Conservation (phyloP, 208 protist genomes). For the Leishmania tarentolae region DNA sequence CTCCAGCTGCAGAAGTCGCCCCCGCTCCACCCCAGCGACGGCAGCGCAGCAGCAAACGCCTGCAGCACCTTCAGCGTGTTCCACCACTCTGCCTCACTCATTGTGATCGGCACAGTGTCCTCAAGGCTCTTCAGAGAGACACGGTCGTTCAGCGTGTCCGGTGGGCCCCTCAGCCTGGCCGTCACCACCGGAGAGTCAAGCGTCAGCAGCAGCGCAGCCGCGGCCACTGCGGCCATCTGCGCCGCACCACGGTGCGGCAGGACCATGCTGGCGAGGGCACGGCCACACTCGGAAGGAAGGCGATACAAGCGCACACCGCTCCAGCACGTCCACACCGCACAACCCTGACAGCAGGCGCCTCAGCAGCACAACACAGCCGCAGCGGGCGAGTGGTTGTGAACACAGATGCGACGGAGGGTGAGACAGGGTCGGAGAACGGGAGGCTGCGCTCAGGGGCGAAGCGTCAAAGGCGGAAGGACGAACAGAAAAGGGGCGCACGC, state of each 20-base stretch:
- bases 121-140: too few relatives aligned
- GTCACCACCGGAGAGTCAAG: too few relatives aligned
- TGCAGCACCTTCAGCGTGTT: background rate
- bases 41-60: background rate
- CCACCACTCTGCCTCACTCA: background rate
- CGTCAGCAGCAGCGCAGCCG: background rate
- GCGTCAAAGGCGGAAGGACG: too few relatives aligned
- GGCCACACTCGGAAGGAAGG: background rate
- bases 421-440: background rate
- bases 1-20: constrained; percentile 1
- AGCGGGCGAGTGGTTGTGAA: too few relatives aligned
- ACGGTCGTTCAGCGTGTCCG: too few relatives aligned
- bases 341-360: too few relatives aligned
- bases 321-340: too few relatives aligned
- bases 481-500: background rate
- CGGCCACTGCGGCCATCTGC: background rate
- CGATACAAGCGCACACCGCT: background rate
- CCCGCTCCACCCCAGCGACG: constrained; percentile 4
- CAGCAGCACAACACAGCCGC: too few relatives aligned
- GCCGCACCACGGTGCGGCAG: background rate
- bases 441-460: background rate
- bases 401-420: too few relatives aligned
- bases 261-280: background rate
- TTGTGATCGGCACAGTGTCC: background rate
- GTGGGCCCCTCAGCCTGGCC: too few relatives aligned